phyloP scores from a whole-genome alignment of 2,329 filamentous ascomycete species.

The Pyrenochaeta sp. region DNA sequence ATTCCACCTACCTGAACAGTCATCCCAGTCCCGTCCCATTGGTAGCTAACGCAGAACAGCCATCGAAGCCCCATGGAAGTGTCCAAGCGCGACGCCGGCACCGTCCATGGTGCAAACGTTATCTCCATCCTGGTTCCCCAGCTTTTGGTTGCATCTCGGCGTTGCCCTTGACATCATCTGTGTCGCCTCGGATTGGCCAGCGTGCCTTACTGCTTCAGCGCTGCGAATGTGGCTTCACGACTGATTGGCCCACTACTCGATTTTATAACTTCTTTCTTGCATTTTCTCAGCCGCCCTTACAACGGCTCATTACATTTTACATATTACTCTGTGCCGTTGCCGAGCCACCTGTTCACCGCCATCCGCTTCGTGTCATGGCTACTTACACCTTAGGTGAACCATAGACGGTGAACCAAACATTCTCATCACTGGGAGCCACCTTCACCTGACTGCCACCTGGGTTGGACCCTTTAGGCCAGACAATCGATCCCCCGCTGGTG shows the following conservation, averaged over 20 bases:
- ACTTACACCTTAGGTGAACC: slow-evolving; percentile 1
- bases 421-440: slow-evolving; percentile 21
- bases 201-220: background rate
- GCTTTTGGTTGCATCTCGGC: background rate
- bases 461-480: slow-evolving; percentile 32
- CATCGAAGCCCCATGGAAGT: background rate
- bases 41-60: background rate
- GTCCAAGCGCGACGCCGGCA: background rate
- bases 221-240: too few relatives aligned
- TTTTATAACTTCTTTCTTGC: too few relatives aligned
- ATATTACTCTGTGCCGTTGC: background rate
- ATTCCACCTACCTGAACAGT: background rate
- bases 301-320: slow-evolving; percentile 1
- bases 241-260: too few relatives aligned
- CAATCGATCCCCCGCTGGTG: slow-evolving; percentile 24
- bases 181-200: background rate
- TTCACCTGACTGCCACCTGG: slow-evolving; percentile 33
- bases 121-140: slow-evolving; percentile 2
- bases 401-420: slow-evolving; percentile 34
- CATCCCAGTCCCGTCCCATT: slow-evolving; percentile 1
- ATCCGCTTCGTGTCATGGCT: background rate
- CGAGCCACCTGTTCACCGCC: background rate
- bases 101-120: slow-evolving; percentile 1
- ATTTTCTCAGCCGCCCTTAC: too few relatives aligned
- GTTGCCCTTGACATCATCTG: background rate